Evolutionary conservation across 2,329 filamentous ascomycete genomes (phyloP).

Genomic region (Talaromyces sp.): DNA sequence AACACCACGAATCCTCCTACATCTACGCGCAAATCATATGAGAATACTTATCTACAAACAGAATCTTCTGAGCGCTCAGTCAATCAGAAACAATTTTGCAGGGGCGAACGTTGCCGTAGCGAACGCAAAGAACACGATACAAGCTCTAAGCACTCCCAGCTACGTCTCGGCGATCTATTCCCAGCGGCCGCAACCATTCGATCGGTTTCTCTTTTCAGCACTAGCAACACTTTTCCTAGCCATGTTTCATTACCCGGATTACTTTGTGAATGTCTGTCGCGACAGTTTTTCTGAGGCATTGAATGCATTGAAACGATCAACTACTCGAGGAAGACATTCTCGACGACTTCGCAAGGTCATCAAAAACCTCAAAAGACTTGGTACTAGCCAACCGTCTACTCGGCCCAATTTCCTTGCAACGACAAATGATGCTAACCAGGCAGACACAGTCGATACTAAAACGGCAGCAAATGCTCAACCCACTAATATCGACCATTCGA

Average conservation of each 20-base stretch:
- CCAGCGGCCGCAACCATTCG: constrained; percentile 60
- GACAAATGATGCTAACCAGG: background rate
- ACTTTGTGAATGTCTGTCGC: constrained; percentile 55
- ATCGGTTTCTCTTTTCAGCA: constrained; percentile 62
- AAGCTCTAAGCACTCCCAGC: constrained; percentile 57
- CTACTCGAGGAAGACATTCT: constrained; percentile 57
- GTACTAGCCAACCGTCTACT: background rate
- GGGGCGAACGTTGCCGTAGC: constrained; percentile 67
- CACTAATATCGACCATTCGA: background rate
- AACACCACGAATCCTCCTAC: constrained; percentile 76
- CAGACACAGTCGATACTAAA: background rate
- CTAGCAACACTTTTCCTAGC: constrained; percentile 62
- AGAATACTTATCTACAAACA: constrained; percentile 85
- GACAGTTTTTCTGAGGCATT: constrained; percentile 65
- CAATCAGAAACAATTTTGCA: constrained; percentile 69
- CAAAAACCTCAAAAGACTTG: constrained; percentile 49
- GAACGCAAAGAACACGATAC: constrained; percentile 62
- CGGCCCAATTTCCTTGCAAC: background rate
- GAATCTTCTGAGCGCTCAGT: constrained; percentile 75
- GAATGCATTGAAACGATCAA: constrained; percentile 60
- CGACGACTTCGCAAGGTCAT: constrained; percentile 62
- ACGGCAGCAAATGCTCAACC: background rate
- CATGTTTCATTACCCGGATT: constrained; percentile 58
- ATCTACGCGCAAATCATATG: constrained; percentile 84
- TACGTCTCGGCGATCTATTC: constrained; percentile 60